Evolutionary conservation across 768 basidiomycete species (phyloP).

Genomic region (Hericium erinaceus): DNA sequence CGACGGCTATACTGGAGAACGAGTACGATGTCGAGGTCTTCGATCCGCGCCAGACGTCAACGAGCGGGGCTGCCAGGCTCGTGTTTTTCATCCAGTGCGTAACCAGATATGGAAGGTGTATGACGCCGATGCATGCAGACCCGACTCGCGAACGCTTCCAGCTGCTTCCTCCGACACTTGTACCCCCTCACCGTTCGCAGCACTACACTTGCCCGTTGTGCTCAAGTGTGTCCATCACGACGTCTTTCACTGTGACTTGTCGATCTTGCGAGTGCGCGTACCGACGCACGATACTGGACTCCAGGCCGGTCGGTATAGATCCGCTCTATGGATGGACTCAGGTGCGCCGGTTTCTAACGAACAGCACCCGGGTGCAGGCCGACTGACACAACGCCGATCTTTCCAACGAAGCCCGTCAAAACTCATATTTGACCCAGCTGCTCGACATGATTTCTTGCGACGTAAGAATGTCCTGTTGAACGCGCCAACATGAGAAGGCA

Average conservation of each 20-base stretch:
- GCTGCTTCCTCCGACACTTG: too few relatives aligned
- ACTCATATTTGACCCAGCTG: slow-evolving; percentile 11
- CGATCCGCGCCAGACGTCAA: too few relatives aligned
- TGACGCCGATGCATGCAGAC: too few relatives aligned
- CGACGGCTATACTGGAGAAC: too few relatives aligned
- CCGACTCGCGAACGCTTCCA: too few relatives aligned
- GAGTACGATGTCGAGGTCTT: too few relatives aligned
- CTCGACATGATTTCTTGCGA: slow-evolving; percentile 13
- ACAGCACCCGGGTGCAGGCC: neutral
- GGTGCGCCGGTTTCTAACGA: slow-evolving; percentile 6
- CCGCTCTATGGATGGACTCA: slow-evolving; percentile 23
- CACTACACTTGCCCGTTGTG: too few relatives aligned
- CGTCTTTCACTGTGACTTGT: neutral
- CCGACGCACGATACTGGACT: slow-evolving; percentile 67
- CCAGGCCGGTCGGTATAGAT: slow-evolving; percentile 58
- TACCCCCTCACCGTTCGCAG: too few relatives aligned
- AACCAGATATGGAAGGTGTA: too few relatives aligned
- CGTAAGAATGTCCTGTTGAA: slow-evolving; percentile 4
- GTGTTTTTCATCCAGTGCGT: too few relatives aligned
- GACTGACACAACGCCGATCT: neutral
- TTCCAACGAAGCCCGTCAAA: slow-evolving; percentile 6
- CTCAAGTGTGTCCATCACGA: neutral
- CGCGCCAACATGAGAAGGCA: too few relatives aligned
- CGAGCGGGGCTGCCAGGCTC: too few relatives aligned
- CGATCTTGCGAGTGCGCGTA: slow-evolving; percentile 33